Base-by-base conservation (phyloP, 2,329 filamentous ascomycete species). In the Sphaerostilbella broomeana region DNA sequence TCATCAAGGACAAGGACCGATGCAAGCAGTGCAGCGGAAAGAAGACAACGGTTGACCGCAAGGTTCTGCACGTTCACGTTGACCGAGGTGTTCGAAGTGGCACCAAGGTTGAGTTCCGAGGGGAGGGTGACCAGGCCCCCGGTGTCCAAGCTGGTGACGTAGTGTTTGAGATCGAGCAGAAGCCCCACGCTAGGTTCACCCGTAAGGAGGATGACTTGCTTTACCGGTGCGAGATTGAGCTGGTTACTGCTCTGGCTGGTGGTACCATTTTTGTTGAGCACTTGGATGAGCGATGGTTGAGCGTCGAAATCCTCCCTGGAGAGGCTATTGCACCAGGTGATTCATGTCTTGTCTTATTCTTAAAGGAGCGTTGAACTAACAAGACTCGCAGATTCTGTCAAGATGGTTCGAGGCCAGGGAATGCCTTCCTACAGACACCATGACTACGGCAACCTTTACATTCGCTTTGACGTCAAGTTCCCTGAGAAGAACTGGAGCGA, bases 81-180 rank as follows among this genome's bases (percentile, higher is more conserved):
- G 92, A 98, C 67, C 84, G 82, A 59, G 92, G 92, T 67, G 88
- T 98, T 47, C 83, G 84, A 65, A 89, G 79, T 60, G 92, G 92
- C 47, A 90, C 90, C 67, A 94, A 94, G 74, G 87, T 98, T 51
- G 89, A 95, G 61, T 98, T 97, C 75, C 81, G 84, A 42, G 92
- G 92, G 43, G 92, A 98, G 63, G 92, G 92, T 66, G 92, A 98
- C 61, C 92, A 97, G 62, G 81, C 89, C 42, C 92, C 92, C 15
- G 90, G 89, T 49, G 85, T 94, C 38, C 78, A 94, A 60, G 85
- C 92, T 12, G 92, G 94, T 50, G 94, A 98, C 59, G 92, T 98
- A 42, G 84, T 95, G 47, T 98, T 98, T 60, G 89, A 97, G 70
- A 97, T 98, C 50, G 90, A 97, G 67, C 88, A 97, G 74, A 98